Percentiles rank a stretch among this genome's conserved stretches.
These are phyloP conservation scores for Trichoderma atroviride DNA, from an alignment of 2,329 filamentous ascomycete genomes.

Conservation along the genomic window DNA sequence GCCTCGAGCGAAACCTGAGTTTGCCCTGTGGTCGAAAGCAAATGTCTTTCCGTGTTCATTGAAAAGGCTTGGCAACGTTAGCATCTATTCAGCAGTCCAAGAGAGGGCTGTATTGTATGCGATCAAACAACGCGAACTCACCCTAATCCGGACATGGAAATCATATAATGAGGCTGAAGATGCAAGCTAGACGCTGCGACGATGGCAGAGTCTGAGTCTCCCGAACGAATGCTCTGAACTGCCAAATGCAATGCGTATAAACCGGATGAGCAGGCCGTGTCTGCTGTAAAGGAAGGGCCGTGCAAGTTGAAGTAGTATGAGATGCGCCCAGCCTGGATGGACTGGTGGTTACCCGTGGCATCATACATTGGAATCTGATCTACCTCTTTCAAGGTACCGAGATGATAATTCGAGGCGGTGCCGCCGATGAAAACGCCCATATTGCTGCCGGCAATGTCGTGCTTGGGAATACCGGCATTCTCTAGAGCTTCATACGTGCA, in stretches of 20 bases:
- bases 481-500: slow-evolving; percentile 59
- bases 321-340: slow-evolving; percentile 57
- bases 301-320: slow-evolving; percentile 59
- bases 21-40: slow-evolving; percentile 41
- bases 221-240: slow-evolving; percentile 51
- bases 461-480: slow-evolving; percentile 53
- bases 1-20: slow-evolving; percentile 60
- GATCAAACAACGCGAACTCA: slow-evolving; percentile 17
- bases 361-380: slow-evolving; percentile 56
- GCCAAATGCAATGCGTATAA: slow-evolving; percentile 54
- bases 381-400: slow-evolving; percentile 45
- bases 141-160: slow-evolving; percentile 39
- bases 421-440: slow-evolving; percentile 56
- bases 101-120: background rate
- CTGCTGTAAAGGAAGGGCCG: slow-evolving; percentile 55
- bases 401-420: slow-evolving; percentile 52
- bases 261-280: slow-evolving; percentile 57
- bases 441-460: slow-evolving; percentile 50
- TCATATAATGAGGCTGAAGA: slow-evolving; percentile 46
- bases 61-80: slow-evolving; percentile 37
- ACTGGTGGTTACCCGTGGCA: slow-evolving; percentile 53
- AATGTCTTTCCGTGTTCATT: slow-evolving; percentile 55
- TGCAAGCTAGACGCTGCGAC: slow-evolving; percentile 53
- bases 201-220: slow-evolving; percentile 51
- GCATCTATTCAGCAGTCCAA: background rate